Evolutionary conservation across 2,329 filamentous ascomycete species (phyloP), one percentile per base, ranked within the genome.

Genomic region (Emericellopsis atlantica): DNA sequence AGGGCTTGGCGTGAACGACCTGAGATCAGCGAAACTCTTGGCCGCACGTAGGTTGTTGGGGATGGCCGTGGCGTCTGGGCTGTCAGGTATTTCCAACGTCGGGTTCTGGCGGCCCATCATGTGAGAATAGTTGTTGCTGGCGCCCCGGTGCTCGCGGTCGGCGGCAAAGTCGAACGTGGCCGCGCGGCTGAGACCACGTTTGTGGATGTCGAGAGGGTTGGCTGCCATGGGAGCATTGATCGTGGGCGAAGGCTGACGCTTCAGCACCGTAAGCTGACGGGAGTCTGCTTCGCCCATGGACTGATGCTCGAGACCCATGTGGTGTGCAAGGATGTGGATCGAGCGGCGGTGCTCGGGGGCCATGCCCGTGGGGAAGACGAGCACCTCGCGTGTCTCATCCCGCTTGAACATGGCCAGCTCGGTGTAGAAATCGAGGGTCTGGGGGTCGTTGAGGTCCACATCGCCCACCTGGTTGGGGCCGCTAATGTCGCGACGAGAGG

Each of bases 131-230:
- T 82, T 82, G 48, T 75, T 79, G 38, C 70, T 71, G 16, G 79
- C 80, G 26, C 66, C 67, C 16, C 72, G 64, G 18, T 83, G 81
- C 46, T 82, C 83, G 41, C 84, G 75, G 40, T 84, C 78, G 46
- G 88, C 83, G 48, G 85, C 88, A 60, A 96, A 96, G 60, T 96
- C 92, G 49, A 93, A 95, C 2, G 92, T 96, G n/a, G 92, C 92
- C 14, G 92, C 89, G 46, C 92, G 82, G 65, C 88, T 95, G 31
- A 98, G 69, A 5, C 82, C 84, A 45, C 90, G 84, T 49, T 90
- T 81, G 51, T 87, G 81, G 42, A 84, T 78, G 48, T 94, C 86
- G 39, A 79, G 68, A 18, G 78, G 76, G 44, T 84, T 80, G 43
- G 79, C 79, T 1, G 76, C 70, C 18, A 64, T 47, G 68, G 80